Evolutionary conservation across 2,329 filamentous ascomycete genomes (phyloP), one percentile per base, ranked within the genome.

Genomic region (Stylonectria norvegica): DNA sequence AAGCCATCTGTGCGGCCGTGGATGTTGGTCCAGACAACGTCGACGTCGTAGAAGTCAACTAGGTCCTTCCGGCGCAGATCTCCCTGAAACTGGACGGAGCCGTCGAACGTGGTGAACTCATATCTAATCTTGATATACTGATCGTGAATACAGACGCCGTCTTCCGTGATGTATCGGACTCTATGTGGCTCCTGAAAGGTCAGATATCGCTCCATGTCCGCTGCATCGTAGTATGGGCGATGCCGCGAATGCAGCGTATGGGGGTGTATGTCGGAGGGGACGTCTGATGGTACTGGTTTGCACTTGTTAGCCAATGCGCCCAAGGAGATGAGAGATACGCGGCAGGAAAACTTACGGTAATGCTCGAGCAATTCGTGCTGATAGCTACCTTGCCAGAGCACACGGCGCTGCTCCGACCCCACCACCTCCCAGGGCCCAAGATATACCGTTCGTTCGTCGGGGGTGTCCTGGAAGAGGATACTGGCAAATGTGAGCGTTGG

Each of bases 341-440:
- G 34, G 30, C 42, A 43, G 43, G 36, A 40, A 27, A 35, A 61
- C 67, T 45, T 63, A 75, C 72, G 59, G 45, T 68, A 75, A 49
- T 76, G 73, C 50, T 76, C 73, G 20, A 76, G 63, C 18, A 69
- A 60, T 58, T 76, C 73, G 54, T 69, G 68, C 50, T 70, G 66
- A 50, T 76, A 76, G 49, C 70, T 74, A 46, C 73, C 72, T 49
- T 72, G 71, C 73, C 73, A 76, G 27, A 72, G 56, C n/a, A 76
- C 62, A 28, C 71, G 70, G 35, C 71, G 70, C 20, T 68, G 66
- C 43, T 71, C 69, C 27, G 66, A 65, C 29, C 68, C 68, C 27
- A 72, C 61, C 23, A 75, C 64, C 51, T 75, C 70, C 72, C 72
- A 76, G 4, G 72, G 72, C n/a, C 73, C 73, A 6, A 76, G 65